A percentile compares a stretch with the other conserved stretches of the same genome.
These are phyloP conservation scores for Aspergillus piperis DNA, from an alignment of 2,329 filamentous ascomycete species.

Conservation along the genomic window DNA sequence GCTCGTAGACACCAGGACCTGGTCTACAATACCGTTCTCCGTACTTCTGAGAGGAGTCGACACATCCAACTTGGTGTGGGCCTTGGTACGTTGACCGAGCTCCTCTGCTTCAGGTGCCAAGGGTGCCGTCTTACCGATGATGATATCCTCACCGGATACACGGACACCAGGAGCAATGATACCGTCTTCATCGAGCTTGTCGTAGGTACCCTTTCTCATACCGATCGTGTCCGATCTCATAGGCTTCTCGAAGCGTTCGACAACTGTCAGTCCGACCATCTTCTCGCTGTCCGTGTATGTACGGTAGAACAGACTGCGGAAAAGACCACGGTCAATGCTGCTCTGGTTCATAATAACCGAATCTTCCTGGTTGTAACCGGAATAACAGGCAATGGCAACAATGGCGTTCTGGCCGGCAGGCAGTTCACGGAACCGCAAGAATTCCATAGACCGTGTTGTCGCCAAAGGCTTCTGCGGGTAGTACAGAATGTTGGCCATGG, in stretches of 20 bases:
- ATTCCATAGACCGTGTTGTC: slow-evolving; percentile 97
- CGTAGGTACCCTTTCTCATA: slow-evolving; percentile 92
- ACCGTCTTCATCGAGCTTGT: slow-evolving; percentile 96
- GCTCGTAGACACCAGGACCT: slow-evolving; percentile 91
- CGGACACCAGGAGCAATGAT: slow-evolving; percentile 91
- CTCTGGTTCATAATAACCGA: slow-evolving; percentile 99
- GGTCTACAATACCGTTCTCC: slow-evolving; percentile 94
- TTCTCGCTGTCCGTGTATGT: slow-evolving; percentile 98
- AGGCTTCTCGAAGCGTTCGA: slow-evolving; percentile 95
- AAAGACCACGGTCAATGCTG: slow-evolving; percentile 94
- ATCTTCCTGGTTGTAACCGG: slow-evolving; percentile 99
- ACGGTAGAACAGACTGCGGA: slow-evolving; percentile 96
- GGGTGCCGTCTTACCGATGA: slow-evolving; percentile 97
- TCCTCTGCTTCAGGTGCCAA: slow-evolving; percentile 92
- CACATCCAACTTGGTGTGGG: slow-evolving; percentile 91
- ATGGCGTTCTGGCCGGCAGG: slow-evolving; percentile 98
- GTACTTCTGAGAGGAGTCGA: slow-evolving; percentile 93
- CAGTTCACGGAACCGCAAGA: slow-evolving; percentile 94
- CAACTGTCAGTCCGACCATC: slow-evolving; percentile 86
- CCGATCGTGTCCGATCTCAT: slow-evolving; percentile 83
- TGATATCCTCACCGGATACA: slow-evolving; percentile 96
- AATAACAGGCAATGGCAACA: slow-evolving; percentile 95
- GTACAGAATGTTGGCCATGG: slow-evolving; percentile 98
- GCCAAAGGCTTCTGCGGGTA: slow-evolving; percentile 97
- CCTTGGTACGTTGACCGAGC: slow-evolving; percentile 83